Evolutionary conservation across 352 stramenopile species (phyloP).

Genomic region (Pythium diclinum): DNA sequence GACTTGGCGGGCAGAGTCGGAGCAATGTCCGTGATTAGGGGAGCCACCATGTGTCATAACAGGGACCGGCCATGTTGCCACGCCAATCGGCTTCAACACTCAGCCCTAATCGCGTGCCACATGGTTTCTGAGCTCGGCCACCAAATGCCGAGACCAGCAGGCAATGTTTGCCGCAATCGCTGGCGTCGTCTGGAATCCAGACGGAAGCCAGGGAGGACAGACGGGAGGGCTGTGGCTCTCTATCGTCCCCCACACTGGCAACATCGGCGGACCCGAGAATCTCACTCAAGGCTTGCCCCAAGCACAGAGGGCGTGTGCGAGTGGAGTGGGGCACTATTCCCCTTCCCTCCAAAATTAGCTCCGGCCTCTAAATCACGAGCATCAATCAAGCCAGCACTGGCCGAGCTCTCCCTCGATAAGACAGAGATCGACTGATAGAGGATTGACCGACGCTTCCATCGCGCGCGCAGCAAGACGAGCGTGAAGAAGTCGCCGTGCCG

Average conservation of each 20-base stretch:
- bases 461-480: neutral
- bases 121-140: slow-evolving; percentile 17
- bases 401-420: slow-evolving; percentile 11
- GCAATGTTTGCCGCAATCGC: neutral
- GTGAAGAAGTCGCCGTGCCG: neutral
- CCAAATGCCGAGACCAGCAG: neutral
- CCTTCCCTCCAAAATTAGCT: slow-evolving; percentile 13
- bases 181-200: no score
- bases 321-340: slow-evolving; percentile 5
- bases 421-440: neutral
- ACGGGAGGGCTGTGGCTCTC: slow-evolving; percentile 1
- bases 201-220: neutral
- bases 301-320: slow-evolving; percentile 9
- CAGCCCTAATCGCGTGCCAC: slow-evolving; percentile 18
- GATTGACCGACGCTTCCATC: neutral
- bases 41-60: slow-evolving; percentile 1
- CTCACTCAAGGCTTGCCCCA: neutral
- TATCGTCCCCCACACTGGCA: slow-evolving; percentile 15
- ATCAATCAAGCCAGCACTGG: slow-evolving; percentile 16
- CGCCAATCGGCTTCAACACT: neutral
- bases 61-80: slow-evolving; percentile 4
- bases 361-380: neutral
- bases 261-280: neutral
- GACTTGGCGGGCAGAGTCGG: neutral
- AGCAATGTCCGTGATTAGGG: neutral